A percentile compares a stretch with the other conserved stretches of the same genome.
These are phyloP conservation scores for Codiaeum variegatum DNA, from an alignment of 441 rosid genomes.

Conservation along the genomic window DNA sequence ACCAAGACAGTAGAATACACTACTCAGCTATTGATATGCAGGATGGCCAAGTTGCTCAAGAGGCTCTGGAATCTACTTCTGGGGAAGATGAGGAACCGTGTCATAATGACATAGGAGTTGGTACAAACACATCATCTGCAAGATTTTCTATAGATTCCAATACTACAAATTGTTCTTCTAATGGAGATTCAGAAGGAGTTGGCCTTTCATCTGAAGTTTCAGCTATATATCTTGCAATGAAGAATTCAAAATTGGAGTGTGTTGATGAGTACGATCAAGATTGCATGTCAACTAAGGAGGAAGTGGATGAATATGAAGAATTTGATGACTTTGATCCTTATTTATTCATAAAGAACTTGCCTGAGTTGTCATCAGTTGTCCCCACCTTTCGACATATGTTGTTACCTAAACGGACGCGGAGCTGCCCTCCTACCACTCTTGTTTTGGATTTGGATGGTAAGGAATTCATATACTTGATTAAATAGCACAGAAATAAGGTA, in stretches of 20 bases:
- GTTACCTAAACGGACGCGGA: constrained; percentile 95
- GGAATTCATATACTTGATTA: constrained; percentile 9
- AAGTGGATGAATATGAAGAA: constrained; percentile 72
- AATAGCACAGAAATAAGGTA: not conserved
- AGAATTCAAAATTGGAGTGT: constrained; percentile 91
- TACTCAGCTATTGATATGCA: constrained; percentile 20
- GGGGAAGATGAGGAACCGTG: constrained; percentile 24
- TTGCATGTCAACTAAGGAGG: constrained; percentile 66
- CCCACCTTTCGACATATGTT: constrained; percentile 87
- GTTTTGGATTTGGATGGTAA: constrained; percentile 96
- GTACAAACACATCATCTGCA: constrained; percentile 30
- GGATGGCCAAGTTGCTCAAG: constrained; percentile 25
- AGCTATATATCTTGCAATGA: constrained; percentile 93
- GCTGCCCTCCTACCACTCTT: constrained; percentile 91
- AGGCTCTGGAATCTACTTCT: constrained; percentile 24
- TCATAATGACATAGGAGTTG: constrained; percentile 26
- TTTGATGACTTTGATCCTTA: constrained; percentile 93
- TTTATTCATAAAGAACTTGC: constrained; percentile 85
- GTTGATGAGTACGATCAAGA: constrained; percentile 82
- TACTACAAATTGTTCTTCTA: constrained; percentile 32
- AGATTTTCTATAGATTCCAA: constrained; percentile 38
- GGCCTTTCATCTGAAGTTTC: constrained; percentile 75
- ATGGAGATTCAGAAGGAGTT: constrained; percentile 47
- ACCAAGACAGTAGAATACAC: constrained; percentile 21
- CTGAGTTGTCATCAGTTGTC: constrained; percentile 75